Evolutionary conservation across 768 basidiomycete genomes (phyloP).

Genomic region (Lactifluus volemus): DNA sequence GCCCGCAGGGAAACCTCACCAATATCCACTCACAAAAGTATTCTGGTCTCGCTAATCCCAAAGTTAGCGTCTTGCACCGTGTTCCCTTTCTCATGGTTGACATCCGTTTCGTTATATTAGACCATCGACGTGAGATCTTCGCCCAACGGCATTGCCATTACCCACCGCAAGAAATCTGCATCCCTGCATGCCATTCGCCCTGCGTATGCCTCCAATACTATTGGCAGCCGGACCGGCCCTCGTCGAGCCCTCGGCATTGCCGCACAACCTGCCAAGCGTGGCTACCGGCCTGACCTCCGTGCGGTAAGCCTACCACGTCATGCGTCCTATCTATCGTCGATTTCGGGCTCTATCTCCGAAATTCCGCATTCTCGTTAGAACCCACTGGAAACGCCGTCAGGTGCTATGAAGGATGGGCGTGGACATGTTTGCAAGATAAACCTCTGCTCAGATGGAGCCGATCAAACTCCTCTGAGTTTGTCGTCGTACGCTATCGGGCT

Average conservation of each 20-base stretch:
- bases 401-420: slow-evolving; percentile 80
- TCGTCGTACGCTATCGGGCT: slow-evolving; percentile 72
- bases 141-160: slow-evolving; percentile 48
- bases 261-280: slow-evolving; percentile 48
- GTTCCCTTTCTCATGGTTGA: not conserved
- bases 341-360: slow-evolving; percentile 8
- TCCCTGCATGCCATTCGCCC: slow-evolving; percentile 41
- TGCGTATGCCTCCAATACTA: slow-evolving; percentile 39
- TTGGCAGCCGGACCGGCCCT: slow-evolving; percentile 61
- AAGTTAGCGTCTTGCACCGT: slow-evolving; percentile 36
- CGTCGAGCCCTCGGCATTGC: slow-evolving; percentile 65
- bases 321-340: not conserved
- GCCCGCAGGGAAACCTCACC: slow-evolving; percentile 66
- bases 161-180: slow-evolving; percentile 56
- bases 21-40: slow-evolving; percentile 90
- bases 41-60: slow-evolving; percentile 81
- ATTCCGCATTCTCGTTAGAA: slow-evolving; percentile 82
- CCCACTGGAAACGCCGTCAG: slow-evolving; percentile 64
- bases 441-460: slow-evolving; percentile 38
- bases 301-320: slow-evolving; percentile 43
- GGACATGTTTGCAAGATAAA: slow-evolving; percentile 86
- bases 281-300: slow-evolving; percentile 74
- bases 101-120: slow-evolving; percentile 28
- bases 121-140: slow-evolving; percentile 56
- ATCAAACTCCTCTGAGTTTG: slow-evolving; percentile 50